Conservation (phyloP, 805 yeast species). For the Wickerhamiella vanderwaltii region DNA sequence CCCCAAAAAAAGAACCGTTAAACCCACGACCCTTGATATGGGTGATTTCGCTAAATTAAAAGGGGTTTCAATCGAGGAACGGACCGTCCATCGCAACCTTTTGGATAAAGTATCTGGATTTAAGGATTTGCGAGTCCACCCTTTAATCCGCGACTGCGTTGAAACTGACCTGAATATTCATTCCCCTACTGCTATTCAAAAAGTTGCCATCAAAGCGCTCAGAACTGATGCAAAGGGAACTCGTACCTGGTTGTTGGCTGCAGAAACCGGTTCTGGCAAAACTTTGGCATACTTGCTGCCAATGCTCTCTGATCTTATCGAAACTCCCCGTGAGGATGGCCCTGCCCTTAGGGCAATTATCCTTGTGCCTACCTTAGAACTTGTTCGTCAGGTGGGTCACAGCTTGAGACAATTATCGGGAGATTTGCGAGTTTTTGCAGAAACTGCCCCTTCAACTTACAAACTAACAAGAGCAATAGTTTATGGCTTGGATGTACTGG, state of each 20-base stretch:
- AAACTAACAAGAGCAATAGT: slow-evolving; percentile 19
- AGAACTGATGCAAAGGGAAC: slow-evolving; percentile 32
- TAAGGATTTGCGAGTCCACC: slow-evolving; percentile 52
- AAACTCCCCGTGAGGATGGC: slow-evolving; percentile 24
- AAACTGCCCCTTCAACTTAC: slow-evolving; percentile 12
- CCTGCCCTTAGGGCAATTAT: slow-evolving; percentile 56
- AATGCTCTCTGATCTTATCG: slow-evolving; percentile 52
- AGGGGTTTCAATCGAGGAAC: slow-evolving; percentile 21
- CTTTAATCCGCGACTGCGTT: slow-evolving; percentile 52
- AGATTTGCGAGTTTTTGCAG: slow-evolving; percentile 10
- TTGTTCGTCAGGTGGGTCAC: slow-evolving; percentile 64
- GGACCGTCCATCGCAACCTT: slow-evolving; percentile 27
- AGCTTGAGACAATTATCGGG: slow-evolving; percentile 25
- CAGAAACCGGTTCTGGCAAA: slow-evolving; percentile 96
- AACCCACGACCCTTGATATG: slow-evolving; percentile 24
- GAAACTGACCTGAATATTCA: slow-evolving; percentile 27
- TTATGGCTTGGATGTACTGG: slow-evolving; percentile 57
- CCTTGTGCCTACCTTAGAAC: slow-evolving; percentile 81
- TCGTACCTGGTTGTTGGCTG: slow-evolving; percentile 69
- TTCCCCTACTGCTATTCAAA: slow-evolving; percentile 70
- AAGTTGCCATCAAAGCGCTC: slow-evolving; percentile 53
- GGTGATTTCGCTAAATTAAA: slow-evolving; percentile 25
- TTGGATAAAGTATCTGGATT: slow-evolving; percentile 48
- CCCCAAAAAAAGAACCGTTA: slow-evolving; percentile 7
- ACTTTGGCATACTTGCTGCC: slow-evolving; percentile 86